Evolutionary conservation across 2,329 filamentous ascomycete genomes (phyloP).

Genomic region (Cercospora zeina): DNA sequence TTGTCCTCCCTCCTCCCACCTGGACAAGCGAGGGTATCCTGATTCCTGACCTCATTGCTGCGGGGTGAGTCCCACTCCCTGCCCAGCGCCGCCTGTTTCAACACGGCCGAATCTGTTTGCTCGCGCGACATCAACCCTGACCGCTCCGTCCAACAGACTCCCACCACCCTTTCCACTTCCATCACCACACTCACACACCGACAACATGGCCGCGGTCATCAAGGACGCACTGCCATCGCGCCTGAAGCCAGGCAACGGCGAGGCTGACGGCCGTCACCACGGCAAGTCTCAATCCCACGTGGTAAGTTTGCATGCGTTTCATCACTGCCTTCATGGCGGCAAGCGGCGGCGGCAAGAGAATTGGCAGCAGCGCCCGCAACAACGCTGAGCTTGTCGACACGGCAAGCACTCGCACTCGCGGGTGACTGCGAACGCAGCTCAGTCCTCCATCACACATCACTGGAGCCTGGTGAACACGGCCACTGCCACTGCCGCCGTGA

Average conservation of each 20-base stretch:
- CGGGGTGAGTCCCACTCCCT: constrained; percentile 18
- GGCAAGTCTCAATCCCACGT: constrained; percentile 85
- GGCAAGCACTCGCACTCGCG: background rate
- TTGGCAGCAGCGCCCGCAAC: background rate
- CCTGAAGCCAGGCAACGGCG: constrained; percentile 64
- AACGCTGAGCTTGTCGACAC: background rate
- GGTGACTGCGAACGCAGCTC: background rate
- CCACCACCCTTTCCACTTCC: constrained; percentile 11
- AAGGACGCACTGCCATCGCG: constrained; percentile 80
- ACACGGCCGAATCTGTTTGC: constrained; percentile 18
- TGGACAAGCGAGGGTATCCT: constrained; percentile 7
- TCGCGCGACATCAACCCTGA: constrained; percentile 18
- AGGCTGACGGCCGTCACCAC: constrained; percentile 61
- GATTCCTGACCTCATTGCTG: constrained; percentile 6
- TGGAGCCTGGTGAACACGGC: background rate
- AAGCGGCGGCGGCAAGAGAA: background rate
- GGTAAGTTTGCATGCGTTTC: constrained; percentile 57
- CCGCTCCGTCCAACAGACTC: constrained; percentile 18
- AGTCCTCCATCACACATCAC: background rate
- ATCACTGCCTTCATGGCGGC: constrained; percentile 17
- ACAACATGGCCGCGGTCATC: constrained; percentile 53
- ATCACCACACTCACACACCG: constrained; percentile 20
- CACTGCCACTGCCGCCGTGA: background rate
- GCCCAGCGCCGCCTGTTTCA: constrained; percentile 11
- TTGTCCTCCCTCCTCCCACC: background rate